These are phyloP conservation scores for Alternaria longipes DNA, from an alignment of 2,329 filamentous ascomycete genomes.

Conservation along the genomic window DNA sequence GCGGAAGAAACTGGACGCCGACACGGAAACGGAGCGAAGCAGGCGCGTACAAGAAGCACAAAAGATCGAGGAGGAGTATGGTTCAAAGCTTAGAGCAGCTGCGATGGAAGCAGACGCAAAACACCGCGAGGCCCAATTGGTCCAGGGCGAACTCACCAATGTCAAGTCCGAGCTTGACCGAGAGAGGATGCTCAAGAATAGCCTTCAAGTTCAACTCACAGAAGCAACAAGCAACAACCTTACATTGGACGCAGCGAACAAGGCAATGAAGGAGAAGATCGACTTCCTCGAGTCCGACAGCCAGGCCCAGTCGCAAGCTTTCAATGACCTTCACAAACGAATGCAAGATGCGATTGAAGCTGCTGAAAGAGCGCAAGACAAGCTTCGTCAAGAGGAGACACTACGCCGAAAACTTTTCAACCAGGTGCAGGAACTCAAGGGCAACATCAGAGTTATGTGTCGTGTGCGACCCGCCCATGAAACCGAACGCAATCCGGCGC, in stretches of 20 bases:
- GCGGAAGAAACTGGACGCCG: slow-evolving; percentile 68
- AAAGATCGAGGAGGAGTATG: slow-evolving; percentile 66
- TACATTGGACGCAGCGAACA: slow-evolving; percentile 76
- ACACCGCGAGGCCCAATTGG: slow-evolving; percentile 61
- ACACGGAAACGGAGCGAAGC: slow-evolving; percentile 72
- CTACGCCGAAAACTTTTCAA: slow-evolving; percentile 92
- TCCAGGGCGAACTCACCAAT: slow-evolving; percentile 62
- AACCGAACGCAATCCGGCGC: slow-evolving; percentile 70
- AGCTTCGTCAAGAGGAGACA: slow-evolving; percentile 90
- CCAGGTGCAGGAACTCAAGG: slow-evolving; percentile 96
- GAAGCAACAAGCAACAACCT: slow-evolving; percentile 53
- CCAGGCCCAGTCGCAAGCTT: slow-evolving; percentile 87
- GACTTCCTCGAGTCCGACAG: slow-evolving; percentile 90
- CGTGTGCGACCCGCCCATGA: slow-evolving; percentile 80
- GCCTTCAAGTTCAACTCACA: slow-evolving; percentile 64
- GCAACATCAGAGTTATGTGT: slow-evolving; percentile 98
- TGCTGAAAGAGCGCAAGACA: slow-evolving; percentile 77
- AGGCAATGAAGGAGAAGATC: slow-evolving; percentile 80
- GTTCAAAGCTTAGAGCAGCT: slow-evolving; percentile 67
- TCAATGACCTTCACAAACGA: slow-evolving; percentile 79
- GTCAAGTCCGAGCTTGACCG: slow-evolving; percentile 55
- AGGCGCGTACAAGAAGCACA: slow-evolving; percentile 70
- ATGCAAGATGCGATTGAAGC: slow-evolving; percentile 79
- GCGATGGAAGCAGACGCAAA: slow-evolving; percentile 66
- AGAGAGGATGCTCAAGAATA: slow-evolving; percentile 69